phyloP scores from a whole-genome alignment of 257 asterid genomes.

The Fraxinus americana region DNA sequence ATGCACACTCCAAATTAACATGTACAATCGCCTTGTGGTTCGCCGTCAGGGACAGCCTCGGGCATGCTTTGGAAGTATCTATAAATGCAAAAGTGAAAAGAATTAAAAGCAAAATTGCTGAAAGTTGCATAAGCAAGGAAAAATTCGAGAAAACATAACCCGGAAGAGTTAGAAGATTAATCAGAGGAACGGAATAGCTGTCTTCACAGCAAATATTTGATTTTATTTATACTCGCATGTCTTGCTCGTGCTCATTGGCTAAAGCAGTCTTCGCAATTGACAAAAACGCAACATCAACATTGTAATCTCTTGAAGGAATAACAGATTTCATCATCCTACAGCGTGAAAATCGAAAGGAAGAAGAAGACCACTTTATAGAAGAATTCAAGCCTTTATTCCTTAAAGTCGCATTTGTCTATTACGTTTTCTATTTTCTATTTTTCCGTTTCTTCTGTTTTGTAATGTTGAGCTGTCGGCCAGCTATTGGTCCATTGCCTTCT shows the following conservation, averaged over 20 bases:
- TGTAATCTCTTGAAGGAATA: slow-evolving; percentile 48
- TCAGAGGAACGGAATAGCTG: not conserved
- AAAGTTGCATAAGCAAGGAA: not conserved
- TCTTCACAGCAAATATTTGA: not conserved
- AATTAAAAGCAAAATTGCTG: slow-evolving; percentile 1
- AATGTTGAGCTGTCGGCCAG: too few relatives aligned
- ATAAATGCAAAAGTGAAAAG: slow-evolving; percentile 26
- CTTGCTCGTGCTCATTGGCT: slow-evolving; percentile 92
- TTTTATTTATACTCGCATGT: slow-evolving; percentile 60
- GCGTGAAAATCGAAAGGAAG: too few relatives aligned
- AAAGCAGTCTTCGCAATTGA: slow-evolving; percentile 88
- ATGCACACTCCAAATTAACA: slow-evolving; percentile 50
- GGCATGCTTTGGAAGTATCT: slow-evolving; percentile 91
- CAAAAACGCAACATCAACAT: slow-evolving; percentile 90
- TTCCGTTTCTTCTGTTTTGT: too few relatives aligned
- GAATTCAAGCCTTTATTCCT: too few relatives aligned
- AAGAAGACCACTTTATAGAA: too few relatives aligned
- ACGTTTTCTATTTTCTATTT: too few relatives aligned
- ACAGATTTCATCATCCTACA: too few relatives aligned
- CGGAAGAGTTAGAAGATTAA: too few relatives aligned
- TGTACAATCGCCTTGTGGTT: slow-evolving; percentile 85
- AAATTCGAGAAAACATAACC: not conserved
- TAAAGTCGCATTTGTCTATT: too few relatives aligned
- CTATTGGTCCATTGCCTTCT: too few relatives aligned
- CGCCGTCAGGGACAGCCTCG: slow-evolving; percentile 73